These are phyloP conservation scores for Gracilaria gracilis DNA, from an alignment of 23 red algal genomes.

Conservation along the genomic window DNA sequence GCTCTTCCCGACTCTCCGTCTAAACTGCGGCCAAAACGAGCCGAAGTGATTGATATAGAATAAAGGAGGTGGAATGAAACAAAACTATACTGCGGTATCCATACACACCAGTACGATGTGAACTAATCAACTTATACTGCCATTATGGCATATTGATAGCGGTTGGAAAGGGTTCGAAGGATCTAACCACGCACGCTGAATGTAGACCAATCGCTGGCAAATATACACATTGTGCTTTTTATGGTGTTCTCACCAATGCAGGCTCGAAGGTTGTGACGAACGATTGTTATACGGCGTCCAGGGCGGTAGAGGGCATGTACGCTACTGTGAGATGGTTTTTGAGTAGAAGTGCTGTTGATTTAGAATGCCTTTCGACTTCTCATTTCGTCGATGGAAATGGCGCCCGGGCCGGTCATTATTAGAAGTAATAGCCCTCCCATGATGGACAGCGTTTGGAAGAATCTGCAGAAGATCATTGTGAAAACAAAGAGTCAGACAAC, in stretches of 20 bases:
- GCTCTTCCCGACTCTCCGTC: constrained; percentile 51
- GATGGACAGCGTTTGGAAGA: constrained; percentile 98
- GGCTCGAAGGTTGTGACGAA: constrained; percentile 5
- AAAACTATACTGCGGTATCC: neutral
- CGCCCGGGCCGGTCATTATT: constrained; percentile 87
- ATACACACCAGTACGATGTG: neutral
- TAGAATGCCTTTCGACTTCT: constrained; percentile 80
- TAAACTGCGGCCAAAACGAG: neutral
- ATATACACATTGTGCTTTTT: constrained; percentile 23
- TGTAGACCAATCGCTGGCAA: constrained; percentile 7
- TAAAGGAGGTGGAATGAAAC: neutral
- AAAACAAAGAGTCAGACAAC: neutral
- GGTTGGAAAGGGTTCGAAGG: neutral
- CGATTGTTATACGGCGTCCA: constrained; percentile 6
- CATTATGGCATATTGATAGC: neutral
- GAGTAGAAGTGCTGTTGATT: neutral
- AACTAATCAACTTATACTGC: neutral
- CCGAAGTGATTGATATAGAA: neutral
- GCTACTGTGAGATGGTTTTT: constrained; percentile 19
- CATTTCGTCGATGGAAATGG: constrained; percentile 90
- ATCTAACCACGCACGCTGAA: neutral
- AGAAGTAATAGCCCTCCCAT: constrained; percentile 97
- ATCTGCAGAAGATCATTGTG: constrained; percentile 38
- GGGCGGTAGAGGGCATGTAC: neutral
- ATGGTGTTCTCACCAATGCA: neutral